Base-by-base conservation (phyloP, 1,284 basidiomycete species). In the Cystobasidiaceae sp. region DNA sequence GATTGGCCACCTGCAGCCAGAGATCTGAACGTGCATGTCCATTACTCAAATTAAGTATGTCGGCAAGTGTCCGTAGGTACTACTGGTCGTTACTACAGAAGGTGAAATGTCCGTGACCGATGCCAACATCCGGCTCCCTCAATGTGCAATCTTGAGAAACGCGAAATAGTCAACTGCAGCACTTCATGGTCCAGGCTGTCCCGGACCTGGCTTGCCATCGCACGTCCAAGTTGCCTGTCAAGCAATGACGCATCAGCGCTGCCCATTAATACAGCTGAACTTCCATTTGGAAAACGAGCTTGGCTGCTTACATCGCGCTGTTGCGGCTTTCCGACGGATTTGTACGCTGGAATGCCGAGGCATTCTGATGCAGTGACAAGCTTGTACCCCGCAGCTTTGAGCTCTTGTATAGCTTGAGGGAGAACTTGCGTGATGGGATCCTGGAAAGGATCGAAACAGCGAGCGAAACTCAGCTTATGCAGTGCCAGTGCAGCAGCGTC, bases 261-360 rank as follows among this genome's bases (percentile, higher is more conserved):
- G n/a, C 11, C 9, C 37, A n/a, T n/a, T 39, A 9, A n/a, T 39
- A n/a, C 9, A n/a, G 11, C 11, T 39, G 11, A 9, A 39, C 9
- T 9, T 11, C n/a, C n/a, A n/a, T 39, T 9, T 39, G 11, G 11
- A n/a, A 11, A n/a, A n/a, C 37, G n/a, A n/a, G 9, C 37, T n/a
- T 9, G 9, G n/a, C n/a, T n/a, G 21, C 44, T 46, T 23, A 19
- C 41, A 50, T 71, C 71, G 9, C 68, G 43, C 49, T 43, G 43
- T 15, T 64, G 39, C 5, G 67, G 19, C 21, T 60, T 41, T 23
- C 64, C 65, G 17, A 63, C 41, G 7, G 41, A 57, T 45, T 70
- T 69, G 51, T 71, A 71, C 0, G 71, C 64, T 2, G 43, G 23
- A 1, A 51, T n/a, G 9, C 69, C 71, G 13, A 71, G 46, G 57